These are phyloP conservation scores for Fusarium sarcochroum DNA, from an alignment of 2,329 filamentous ascomycete species.

Conservation along the genomic window DNA sequence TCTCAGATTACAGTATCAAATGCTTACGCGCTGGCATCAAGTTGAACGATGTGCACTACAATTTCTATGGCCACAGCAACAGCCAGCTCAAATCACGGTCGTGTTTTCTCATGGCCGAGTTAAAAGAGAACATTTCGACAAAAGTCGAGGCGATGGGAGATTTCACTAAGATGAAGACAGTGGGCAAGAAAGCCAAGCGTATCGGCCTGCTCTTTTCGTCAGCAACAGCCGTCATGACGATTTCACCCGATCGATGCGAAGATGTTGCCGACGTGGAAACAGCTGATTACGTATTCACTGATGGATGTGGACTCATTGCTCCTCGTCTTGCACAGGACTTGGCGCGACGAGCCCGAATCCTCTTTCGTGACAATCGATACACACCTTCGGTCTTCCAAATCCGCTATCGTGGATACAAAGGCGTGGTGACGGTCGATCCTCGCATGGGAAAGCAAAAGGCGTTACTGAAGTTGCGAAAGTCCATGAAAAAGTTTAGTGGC, in stretches of 20 bases:
- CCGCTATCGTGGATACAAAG: conserved; percentile 8
- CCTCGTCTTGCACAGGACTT: conserved; percentile 1
- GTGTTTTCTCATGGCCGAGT: background rate
- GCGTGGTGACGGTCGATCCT: background rate
- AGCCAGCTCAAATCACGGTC: conserved; percentile 10
- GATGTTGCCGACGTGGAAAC: conserved; percentile 6
- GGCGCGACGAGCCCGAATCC: background rate
- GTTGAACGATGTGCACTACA: background rate
- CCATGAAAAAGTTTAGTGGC: conserved; percentile 16
- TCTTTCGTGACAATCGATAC: conserved; percentile 3
- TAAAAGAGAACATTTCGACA: background rate
- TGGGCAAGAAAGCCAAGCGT: conserved; percentile 7
- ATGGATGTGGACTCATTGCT: conserved; percentile 6
- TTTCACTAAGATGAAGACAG: conserved; percentile 6
- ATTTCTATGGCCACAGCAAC: conserved; percentile 16
- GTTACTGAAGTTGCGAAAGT: background rate
- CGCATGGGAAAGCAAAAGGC: conserved; percentile 4
- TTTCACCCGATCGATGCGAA: background rate
- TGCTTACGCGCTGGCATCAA: background rate
- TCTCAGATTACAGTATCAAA: conserved; percentile 17
- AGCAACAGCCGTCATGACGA: background rate
- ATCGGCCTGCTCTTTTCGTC: conserved; percentile 2
- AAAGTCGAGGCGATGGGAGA: background rate
- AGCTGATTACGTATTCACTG: conserved; percentile 1
- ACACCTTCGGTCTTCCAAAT: conserved; percentile 10